Base-by-base conservation (phyloP, 768 basidiomycete genomes). In the Lenzites betulinus region DNA sequence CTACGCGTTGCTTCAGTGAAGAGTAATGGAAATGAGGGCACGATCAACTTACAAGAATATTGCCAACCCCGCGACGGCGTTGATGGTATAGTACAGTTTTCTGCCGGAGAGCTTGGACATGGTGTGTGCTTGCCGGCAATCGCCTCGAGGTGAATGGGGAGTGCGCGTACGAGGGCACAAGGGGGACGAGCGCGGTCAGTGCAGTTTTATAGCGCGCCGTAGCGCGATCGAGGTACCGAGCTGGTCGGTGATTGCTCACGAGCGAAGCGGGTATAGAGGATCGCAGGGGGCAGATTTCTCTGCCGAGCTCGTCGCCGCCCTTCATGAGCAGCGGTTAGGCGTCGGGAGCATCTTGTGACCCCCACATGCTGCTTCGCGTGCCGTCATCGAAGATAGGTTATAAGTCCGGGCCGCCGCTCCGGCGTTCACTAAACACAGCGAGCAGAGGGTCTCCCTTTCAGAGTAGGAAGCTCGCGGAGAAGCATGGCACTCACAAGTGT, bases 21-120 rank as follows among this genome's bases (percentile, higher is more conserved):
- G 11, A 43, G 2, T 5, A 20, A n/a, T 47, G 7, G 28, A 43
- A 12, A 38, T 25, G 20, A n/a, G 53, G 9, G 44, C 1, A 36
- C 16, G 3, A 7, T 23, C 20, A 16, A 69, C 72, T 49, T 52
- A 73, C 72, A 73, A 73, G 70, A 73, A 73, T 46, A 73, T 72
- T 7, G 72, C 72, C 38, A 73, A 54, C 18, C 71, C 72, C 25
- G 72, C 72, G 43, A 73, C 72, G 28, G 61, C 48, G 43, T 71
- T 71, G 67, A 71, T 71, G 5, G 66, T 71, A 63, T 68, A 69
- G 42, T 71, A 71, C 63, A 71, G 54, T 62, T 61, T 62, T 59
- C 69, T 62, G 20, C 70, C 70, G 16, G 65, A 12, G 26, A 63
- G 62, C 38, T 49, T 35, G 47, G 54, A 57, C 39, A 66, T 51